A percentile compares a stretch with the other conserved stretches of the same genome.
phyloP scores from a whole-genome alignment of 2,329 filamentous ascomycete species.

The Aspergillus ochraceus region DNA sequence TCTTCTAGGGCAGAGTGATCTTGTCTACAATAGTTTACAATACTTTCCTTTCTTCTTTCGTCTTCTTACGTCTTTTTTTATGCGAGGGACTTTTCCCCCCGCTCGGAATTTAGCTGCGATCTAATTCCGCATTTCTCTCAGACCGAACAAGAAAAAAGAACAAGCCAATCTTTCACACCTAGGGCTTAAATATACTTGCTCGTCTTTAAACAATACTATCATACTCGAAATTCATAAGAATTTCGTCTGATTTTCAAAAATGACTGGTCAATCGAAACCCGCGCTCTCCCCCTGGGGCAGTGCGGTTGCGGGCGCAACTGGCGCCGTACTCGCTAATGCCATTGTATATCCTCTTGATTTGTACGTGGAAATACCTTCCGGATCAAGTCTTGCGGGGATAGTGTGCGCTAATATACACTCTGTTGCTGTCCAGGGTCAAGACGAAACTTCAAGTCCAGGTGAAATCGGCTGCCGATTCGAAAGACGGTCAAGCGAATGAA shows the following conservation, averaged over 20 bases:
- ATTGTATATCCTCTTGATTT: constrained; percentile 96
- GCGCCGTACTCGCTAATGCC: constrained; percentile 91
- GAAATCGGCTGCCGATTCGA: constrained; percentile 57
- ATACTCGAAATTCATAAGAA: not conserved
- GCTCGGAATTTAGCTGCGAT: constrained; percentile 8
- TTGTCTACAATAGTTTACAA: not conserved
- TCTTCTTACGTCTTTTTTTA: constrained; percentile 4
- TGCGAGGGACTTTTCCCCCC: not conserved
- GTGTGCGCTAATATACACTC: constrained; percentile 15
- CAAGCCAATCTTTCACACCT: constrained; percentile 1
- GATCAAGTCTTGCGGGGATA: not conserved
- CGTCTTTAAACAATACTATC: not conserved
- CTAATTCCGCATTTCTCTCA: constrained; percentile 6
- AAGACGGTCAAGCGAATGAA: constrained; percentile 44
- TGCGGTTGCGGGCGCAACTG: constrained; percentile 87
- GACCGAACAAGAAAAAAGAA: not conserved
- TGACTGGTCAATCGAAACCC: constrained; percentile 64
- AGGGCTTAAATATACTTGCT: not conserved
- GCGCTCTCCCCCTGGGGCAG: constrained; percentile 87
- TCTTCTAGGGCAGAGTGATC: not conserved
- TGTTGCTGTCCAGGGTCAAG: constrained; percentile 70
- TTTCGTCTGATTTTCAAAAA: constrained; percentile 24
- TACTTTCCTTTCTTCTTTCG: constrained; percentile 1
- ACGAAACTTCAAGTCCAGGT: constrained; percentile 95
- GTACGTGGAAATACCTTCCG: constrained; percentile 54